Evolutionary conservation across 495 filamentous ascomycete genomes (phyloP), one percentile per base, ranked within the genome.

Genomic region (Pyrenopolyporus hunteri): DNA sequence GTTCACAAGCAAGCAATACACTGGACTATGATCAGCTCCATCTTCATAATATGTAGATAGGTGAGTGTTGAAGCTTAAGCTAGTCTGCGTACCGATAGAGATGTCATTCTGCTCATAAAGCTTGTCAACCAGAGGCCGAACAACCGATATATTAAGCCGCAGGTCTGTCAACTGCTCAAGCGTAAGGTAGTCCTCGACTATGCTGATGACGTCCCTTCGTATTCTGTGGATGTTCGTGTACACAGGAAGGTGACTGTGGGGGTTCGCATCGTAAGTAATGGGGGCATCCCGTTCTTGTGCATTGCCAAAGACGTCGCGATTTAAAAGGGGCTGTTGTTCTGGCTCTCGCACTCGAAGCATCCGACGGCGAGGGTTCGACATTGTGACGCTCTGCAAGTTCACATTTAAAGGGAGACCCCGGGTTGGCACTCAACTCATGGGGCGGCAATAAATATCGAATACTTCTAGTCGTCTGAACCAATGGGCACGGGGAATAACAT

Each of bases 1-100:
- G 67, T 91, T 91, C 51, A 90, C 87, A 7, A 91, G 80, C 32
- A 91, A 78, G 64, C 86, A 89, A 69, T 89, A 91, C 29, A 76
- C 72, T 58, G 22, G 1, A 5, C 10, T 8, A 9, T 10, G 4
- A 53, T 66, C 60, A 61, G 46, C 8, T 26, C 35, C 7, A 9
- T 25, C 11, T 39, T 17, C n/a, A 37, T 31, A 43, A 25, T 20
- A 17, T 44, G 19, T 1, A 25, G 11, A n/a, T n/a, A 20, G 25
- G 9, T 2, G 1, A 2, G 3, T 0, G 8, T 9, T 23, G 0
- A 22, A 2, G 9, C 45, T 23, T 4, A 31, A 42, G 11, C 40
- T 7, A 23, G n/a, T 45, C 32, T 53, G 67, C 71, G 4, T 73
- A 82, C 81, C 76, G 32, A 88, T 81, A 1, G 87, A 89, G 31